Conservation (phyloP, 495 filamentous ascomycete genomes). For the Podospora conica region DNA sequence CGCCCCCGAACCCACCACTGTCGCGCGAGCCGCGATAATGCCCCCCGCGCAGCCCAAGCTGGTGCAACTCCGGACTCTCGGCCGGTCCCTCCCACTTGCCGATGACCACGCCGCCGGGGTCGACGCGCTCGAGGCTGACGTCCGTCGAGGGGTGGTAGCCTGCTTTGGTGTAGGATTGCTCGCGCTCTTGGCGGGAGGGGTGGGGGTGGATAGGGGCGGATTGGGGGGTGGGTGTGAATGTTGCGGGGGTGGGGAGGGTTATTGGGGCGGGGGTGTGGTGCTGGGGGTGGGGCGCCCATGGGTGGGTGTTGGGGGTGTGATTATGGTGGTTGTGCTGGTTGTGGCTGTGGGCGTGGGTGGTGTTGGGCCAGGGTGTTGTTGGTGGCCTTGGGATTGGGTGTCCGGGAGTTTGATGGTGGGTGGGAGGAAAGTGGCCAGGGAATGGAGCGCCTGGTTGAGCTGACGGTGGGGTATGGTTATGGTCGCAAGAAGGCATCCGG, state of each 20-base stretch:
- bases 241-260: not conserved
- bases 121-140: not conserved
- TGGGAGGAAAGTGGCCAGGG: too few species aligned
- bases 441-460: too few species aligned
- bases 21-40: too few species aligned
- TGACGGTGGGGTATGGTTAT: not conserved
- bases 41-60: not conserved
- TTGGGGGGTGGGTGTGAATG: not conserved
- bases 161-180: not conserved
- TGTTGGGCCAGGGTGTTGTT: too few species aligned
- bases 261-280: not conserved
- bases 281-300: not conserved
- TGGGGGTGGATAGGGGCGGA: fast-evolving
- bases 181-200: not conserved
- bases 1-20: too few species aligned
- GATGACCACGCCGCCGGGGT: not conserved
- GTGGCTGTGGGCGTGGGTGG: too few species aligned
- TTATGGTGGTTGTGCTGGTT: too few species aligned
- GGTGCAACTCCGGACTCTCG: not conserved
- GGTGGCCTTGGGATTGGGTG: too few species aligned
- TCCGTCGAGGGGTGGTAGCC: not conserved
- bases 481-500: not conserved
- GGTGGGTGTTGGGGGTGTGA: too few species aligned
- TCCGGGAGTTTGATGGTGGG: not conserved
- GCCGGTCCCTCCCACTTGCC: not conserved